Base-by-base conservation (phyloP, 768 basidiomycete species). In the Crepidotus variabilis region DNA sequence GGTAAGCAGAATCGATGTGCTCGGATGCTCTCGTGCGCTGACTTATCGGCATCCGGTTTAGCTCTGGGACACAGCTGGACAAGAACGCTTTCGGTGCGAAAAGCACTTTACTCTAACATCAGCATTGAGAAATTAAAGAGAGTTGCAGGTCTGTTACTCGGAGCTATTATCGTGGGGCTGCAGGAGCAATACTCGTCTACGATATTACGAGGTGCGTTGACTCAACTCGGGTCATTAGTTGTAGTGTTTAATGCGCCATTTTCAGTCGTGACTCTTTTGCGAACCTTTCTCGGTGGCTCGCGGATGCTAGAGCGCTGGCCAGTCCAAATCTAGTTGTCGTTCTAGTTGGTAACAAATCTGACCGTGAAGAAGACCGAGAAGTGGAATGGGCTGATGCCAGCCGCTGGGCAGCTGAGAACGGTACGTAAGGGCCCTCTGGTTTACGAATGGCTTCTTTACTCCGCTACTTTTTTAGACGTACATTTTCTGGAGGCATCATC, bases 41-140 rank as follows among this genome's bases (percentile, higher is more conserved):
- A 66, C 45, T 39, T 34, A 21, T 23, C 21, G 45, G 18, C 34
- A 43, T 32, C 13, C 51, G 34, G 63, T 57, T 58, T 61, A 96
- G 93, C 75, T 96, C 47, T 98, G 96, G 95, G 95, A 97, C 70
- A 95, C 94, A 20, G 96, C 95, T 32, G 96, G 96, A 16, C 96
- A 98, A 73, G 95, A 97, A 72, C 81, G 95, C 60, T 95, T 96
- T 70, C 81, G 94, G 87, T 93, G 58, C 50, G 69, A 61, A 56
- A 50, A 52, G 51, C 61, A 28, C 51, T 32, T 51, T 54, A 32
- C 45, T 33, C 21, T 34, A 2, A 7, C 52, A 61, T 54, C 60
- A 24, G 47, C 35, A 11, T 20, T 69, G 54, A 57, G 28, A 57
- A 34, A 56, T 54, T 57, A 28, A 47, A 48, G 24, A 21, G 13